phyloP scores from a whole-genome alignment of 176 grass and related monocot genomes.

The Musa acuminata region DNA sequence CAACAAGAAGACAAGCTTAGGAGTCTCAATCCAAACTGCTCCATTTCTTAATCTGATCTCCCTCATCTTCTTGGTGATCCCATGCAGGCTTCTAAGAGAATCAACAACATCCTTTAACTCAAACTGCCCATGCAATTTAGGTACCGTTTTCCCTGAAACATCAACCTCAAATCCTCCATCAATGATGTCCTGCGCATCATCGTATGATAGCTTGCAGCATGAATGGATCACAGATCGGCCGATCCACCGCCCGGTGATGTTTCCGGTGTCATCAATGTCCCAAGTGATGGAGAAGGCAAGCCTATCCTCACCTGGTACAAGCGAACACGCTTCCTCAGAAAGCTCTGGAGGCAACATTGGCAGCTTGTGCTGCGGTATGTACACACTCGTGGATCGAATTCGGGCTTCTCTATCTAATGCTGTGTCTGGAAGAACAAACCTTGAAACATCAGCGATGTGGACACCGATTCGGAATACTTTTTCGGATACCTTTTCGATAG shows the following conservation, averaged over 20 bases:
- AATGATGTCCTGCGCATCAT: slow-evolving; percentile 60
- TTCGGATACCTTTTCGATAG: slow-evolving; percentile 50
- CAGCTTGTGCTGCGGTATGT: slow-evolving; percentile 55
- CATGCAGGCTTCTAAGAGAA: slow-evolving; percentile 59
- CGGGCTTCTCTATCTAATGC: slow-evolving; percentile 76
- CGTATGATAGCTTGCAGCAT: slow-evolving; percentile 91
- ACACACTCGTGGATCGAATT: slow-evolving; percentile 74
- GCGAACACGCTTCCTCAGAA: slow-evolving; percentile 50
- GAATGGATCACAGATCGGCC: slow-evolving; percentile 68
- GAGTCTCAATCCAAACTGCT: slow-evolving; percentile 61
- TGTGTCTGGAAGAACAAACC: slow-evolving; percentile 77
- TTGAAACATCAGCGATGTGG: slow-evolving; percentile 89
- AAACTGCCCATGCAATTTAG: slow-evolving; percentile 59
- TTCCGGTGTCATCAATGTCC: slow-evolving; percentile 72
- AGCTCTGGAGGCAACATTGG: slow-evolving; percentile 75
- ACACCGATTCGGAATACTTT: slow-evolving; percentile 70
- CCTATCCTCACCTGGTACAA: slow-evolving; percentile 73
- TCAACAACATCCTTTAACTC: slow-evolving; percentile 47
- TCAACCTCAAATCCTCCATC: slow-evolving; percentile 21
- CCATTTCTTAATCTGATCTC: slow-evolving; percentile 74
- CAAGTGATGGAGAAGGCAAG: slow-evolving; percentile 84
- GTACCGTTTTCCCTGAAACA: slow-evolving; percentile 25
- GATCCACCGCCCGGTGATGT: slow-evolving; percentile 77
- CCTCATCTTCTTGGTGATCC: slow-evolving; percentile 64
- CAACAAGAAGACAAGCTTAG: slow-evolving; percentile 75